Conservation (phyloP, 1,284 basidiomycete genomes). For the Vanrija humicola region DNA sequence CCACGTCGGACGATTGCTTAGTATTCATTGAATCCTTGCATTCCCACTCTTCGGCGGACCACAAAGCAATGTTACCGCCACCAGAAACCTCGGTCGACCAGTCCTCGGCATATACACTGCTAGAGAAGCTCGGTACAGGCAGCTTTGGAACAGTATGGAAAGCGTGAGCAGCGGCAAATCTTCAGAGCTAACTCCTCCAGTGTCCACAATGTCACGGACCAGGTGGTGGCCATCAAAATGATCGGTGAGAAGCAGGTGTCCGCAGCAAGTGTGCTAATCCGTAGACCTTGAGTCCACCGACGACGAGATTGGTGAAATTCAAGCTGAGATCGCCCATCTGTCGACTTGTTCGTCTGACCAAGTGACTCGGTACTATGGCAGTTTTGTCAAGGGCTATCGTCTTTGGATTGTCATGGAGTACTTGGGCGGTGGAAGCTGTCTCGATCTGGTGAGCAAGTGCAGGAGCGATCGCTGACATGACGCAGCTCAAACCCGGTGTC, state of each 20-base stretch:
- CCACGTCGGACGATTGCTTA: too few relatives aligned
- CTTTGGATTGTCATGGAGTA: constrained; percentile 99
- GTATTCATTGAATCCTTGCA: too few relatives aligned
- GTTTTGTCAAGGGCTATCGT: constrained; percentile 94
- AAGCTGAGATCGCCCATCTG: constrained; percentile 93
- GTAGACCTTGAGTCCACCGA: constrained; percentile 62
- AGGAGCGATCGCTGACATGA: neutral
- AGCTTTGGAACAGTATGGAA: constrained; percentile 97
- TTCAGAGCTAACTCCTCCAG: constrained; percentile 22
- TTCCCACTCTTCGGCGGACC: too few relatives aligned
- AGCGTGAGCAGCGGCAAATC: constrained; percentile 53
- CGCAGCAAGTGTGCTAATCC: neutral
- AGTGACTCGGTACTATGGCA: constrained; percentile 94
- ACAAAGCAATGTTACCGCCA: neutral
- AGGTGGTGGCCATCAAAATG: constrained; percentile 96
- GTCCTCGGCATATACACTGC: constrained; percentile 80
- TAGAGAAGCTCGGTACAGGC: constrained; percentile 95
- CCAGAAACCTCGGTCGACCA: constrained; percentile 55
- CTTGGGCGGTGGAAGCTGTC: constrained; percentile 94
- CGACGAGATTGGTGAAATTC: constrained; percentile 94
- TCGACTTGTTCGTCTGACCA: constrained; percentile 94
- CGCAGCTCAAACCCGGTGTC: constrained; percentile 73
- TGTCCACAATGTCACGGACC: constrained; percentile 85
- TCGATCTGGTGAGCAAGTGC: constrained; percentile 62
- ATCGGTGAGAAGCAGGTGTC: constrained; percentile 63